Evolutionary conservation across 257 asterid species (phyloP).

Genomic region (Scutellaria minor): DNA sequence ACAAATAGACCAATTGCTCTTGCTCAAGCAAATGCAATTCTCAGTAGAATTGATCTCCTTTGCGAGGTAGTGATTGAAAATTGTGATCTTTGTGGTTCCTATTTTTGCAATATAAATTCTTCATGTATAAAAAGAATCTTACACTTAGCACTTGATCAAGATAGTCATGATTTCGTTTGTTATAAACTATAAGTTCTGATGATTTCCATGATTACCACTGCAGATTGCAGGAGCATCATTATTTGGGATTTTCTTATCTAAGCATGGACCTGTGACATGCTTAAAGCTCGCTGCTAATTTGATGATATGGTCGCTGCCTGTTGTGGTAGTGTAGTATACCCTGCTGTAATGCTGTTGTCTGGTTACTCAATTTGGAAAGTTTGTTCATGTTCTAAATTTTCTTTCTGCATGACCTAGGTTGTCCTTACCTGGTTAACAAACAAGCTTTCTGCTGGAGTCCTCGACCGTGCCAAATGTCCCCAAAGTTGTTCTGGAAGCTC

Average conservation of each 20-base stretch:
- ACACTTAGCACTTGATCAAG: not conserved
- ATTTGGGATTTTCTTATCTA: conserved; percentile 86
- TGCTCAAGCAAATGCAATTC: conserved; percentile 95
- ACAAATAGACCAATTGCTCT: conserved; percentile 93
- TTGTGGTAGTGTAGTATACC: conserved; percentile 66
- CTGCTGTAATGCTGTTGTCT: conserved; percentile 29
- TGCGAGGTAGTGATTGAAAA: conserved; percentile 71
- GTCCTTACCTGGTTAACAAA: conserved; percentile 81
- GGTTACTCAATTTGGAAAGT: conserved; percentile 19
- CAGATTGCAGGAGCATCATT: conserved; percentile 98
- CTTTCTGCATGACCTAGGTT: conserved; percentile 53
- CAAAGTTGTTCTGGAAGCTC: conserved; percentile 54
- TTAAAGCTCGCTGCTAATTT: conserved; percentile 76
- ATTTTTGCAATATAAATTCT: not conserved
- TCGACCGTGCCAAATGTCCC: conserved; percentile 70
- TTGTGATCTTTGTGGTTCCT: conserved; percentile 24
- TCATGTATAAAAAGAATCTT: conserved; percentile 14
- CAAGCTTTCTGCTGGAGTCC: conserved; percentile 91
- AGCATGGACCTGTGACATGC: conserved; percentile 76
- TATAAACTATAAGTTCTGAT: conserved; percentile 17
- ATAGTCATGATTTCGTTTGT: conserved; percentile 10
- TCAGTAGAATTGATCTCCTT: conserved; percentile 85
- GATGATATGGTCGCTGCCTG: conserved; percentile 83
- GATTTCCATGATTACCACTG: conserved; percentile 31
- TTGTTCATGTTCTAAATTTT: conserved; percentile 28